These are phyloP conservation scores for Bipolaris gigantea DNA, from an alignment of 2,329 filamentous ascomycete genomes.

Conservation along the genomic window DNA sequence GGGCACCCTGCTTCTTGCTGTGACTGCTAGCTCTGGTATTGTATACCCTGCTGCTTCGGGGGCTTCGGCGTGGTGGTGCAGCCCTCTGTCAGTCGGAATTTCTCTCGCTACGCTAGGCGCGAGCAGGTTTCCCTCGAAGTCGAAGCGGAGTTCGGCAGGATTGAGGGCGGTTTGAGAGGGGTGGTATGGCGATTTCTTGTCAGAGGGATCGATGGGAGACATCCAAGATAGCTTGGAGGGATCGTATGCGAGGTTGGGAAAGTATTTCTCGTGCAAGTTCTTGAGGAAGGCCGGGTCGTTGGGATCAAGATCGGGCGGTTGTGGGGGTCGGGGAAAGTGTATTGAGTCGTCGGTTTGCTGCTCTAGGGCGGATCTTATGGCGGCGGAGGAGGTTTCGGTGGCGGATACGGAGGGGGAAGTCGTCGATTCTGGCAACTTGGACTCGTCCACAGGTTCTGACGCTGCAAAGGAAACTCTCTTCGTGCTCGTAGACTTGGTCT, in stretches of 20 bases:
- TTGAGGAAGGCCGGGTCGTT: slow-evolving; percentile 79
- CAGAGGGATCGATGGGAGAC: slow-evolving; percentile 64
- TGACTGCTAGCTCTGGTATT: slow-evolving; percentile 77
- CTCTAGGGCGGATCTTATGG: slow-evolving; percentile 41
- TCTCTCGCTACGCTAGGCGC: slow-evolving; percentile 73
- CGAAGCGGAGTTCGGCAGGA: slow-evolving; percentile 80
- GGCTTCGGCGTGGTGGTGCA: slow-evolving; percentile 92
- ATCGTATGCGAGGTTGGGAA: slow-evolving; percentile 82
- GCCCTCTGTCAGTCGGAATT: slow-evolving; percentile 74
- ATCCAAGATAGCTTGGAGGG: slow-evolving; percentile 90
- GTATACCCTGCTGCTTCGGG: slow-evolving; percentile 96
- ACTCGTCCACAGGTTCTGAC: slow-evolving; percentile 14
- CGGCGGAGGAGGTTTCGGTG: neutral
- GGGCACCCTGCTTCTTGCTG: slow-evolving; percentile 79
- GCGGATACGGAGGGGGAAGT: neutral
- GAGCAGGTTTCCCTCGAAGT: slow-evolving; percentile 79
- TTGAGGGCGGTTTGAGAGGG: slow-evolving; percentile 72
- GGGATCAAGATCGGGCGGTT: slow-evolving; percentile 76
- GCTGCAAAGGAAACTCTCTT: slow-evolving; percentile 44
- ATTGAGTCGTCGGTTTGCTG: slow-evolving; percentile 56
- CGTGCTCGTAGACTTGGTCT: slow-evolving; percentile 11
- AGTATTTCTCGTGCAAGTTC: slow-evolving; percentile 89
- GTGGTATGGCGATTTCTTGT: slow-evolving; percentile 76
- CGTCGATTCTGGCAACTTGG: slow-evolving; percentile 4
- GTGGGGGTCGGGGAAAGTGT: slow-evolving; percentile 63